Conservation (phyloP, 805 yeast genomes). For the Kuraishia cidri region DNA sequence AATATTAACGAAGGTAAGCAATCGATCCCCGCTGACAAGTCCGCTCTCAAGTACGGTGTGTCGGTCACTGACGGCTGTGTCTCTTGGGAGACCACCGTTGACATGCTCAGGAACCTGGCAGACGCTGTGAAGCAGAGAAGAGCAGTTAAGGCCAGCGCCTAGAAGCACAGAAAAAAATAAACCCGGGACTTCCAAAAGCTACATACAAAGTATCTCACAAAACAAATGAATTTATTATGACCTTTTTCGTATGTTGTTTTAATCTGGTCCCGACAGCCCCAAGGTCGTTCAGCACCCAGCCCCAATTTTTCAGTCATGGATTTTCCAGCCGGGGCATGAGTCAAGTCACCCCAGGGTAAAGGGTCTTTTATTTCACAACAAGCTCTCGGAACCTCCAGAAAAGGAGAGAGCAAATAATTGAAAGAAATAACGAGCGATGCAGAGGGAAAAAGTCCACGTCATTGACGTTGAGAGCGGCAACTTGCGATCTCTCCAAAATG, state of each 20-base stretch:
- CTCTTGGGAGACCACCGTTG: conserved; percentile 77
- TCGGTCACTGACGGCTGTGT: conserved; percentile 98
- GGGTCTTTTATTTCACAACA: too few relatives aligned
- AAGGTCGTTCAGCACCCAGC: too few relatives aligned
- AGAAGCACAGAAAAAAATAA: neutral
- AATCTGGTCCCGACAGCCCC: too few relatives aligned
- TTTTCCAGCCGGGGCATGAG: too few relatives aligned
- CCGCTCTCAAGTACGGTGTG: conserved; percentile 78
- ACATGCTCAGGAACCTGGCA: conserved; percentile 62
- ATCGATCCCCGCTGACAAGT: conserved; percentile 66
- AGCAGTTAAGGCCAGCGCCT: conserved; percentile 14
- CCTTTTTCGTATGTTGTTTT: too few relatives aligned
- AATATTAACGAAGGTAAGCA: conserved; percentile 91
- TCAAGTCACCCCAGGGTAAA: neutral
- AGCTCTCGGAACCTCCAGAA: too few relatives aligned
- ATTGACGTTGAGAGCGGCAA: conserved; percentile 95
- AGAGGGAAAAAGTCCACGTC: conserved; percentile 39
- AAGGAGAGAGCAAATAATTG: neutral
- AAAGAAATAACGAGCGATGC: neutral
- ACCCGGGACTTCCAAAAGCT: neutral
- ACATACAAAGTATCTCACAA: neutral
- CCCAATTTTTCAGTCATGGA: too few relatives aligned
- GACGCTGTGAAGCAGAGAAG: conserved; percentile 79
- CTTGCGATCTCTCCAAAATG: conserved; percentile 80
- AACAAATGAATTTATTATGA: neutral